Percentiles rank a stretch among this genome's conserved stretches.
Evolutionary conservation across 768 basidiomycete genomes (phyloP).

Genomic region (Pleurotus tuoliensis): DNA sequence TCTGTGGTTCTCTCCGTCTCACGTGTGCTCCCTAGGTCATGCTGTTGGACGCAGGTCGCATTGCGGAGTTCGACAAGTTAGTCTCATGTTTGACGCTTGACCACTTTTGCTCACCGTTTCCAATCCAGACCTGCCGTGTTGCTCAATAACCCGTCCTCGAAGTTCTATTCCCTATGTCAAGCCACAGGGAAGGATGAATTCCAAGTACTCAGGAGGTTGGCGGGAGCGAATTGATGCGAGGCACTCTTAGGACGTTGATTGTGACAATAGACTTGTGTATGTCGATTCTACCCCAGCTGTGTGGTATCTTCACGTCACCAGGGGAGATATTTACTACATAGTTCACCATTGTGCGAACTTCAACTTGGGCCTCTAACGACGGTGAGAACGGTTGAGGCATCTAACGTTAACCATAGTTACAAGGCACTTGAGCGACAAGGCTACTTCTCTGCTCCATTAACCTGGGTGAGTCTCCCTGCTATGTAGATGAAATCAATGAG

Average conservation of each 20-base stretch:
- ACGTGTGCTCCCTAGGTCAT: conserved; percentile 49
- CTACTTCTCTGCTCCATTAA: background rate
- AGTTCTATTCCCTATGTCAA: conserved; percentile 66
- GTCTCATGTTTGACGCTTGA: conserved; percentile 9
- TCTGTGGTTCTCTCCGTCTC: background rate
- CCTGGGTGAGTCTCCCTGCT: background rate
- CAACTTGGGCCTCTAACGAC: background rate
- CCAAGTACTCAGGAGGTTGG: conserved; percentile 63
- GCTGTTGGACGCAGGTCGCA: conserved; percentile 74
- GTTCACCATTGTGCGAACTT: no score
- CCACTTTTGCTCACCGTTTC: background rate
- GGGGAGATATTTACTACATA: background rate
- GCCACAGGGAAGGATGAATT: conserved; percentile 75
- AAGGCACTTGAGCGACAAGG: background rate
- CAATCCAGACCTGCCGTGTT: conserved; percentile 45
- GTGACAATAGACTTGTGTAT: no score
- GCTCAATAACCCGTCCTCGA: conserved; percentile 52
- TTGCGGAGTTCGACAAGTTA: conserved; percentile 69
- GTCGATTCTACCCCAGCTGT: background rate
- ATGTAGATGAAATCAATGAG: background rate
- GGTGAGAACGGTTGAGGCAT: background rate
- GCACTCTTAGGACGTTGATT: background rate
- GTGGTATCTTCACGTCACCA: background rate
- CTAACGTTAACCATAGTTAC: background rate
- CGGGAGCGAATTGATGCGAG: conserved; percentile 27